Conservation (phyloP, 768 basidiomycete species). For the Panaeolus cyanescens region DNA sequence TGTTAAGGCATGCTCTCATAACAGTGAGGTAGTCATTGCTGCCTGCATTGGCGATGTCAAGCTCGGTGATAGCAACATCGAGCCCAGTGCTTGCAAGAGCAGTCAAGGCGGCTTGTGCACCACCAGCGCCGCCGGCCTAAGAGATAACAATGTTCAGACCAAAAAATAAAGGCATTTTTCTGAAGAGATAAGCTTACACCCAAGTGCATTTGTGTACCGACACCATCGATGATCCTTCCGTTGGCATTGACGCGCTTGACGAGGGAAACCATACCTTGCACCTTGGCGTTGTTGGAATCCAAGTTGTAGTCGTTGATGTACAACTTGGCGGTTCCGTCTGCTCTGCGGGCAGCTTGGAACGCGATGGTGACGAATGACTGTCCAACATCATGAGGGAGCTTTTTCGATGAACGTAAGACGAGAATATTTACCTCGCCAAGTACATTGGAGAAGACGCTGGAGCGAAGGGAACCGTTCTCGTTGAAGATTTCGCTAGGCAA, state of each 20-base stretch:
- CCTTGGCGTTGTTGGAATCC: constrained; percentile 51
- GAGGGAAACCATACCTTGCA: constrained; percentile 38
- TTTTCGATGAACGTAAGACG: background rate
- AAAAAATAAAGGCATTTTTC: background rate
- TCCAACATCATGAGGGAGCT: background rate
- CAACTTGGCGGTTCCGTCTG: constrained; percentile 45
- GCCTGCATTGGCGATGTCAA: constrained; percentile 40
- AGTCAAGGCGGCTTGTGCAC: constrained; percentile 42
- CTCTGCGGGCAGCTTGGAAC: constrained; percentile 43
- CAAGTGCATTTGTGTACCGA: constrained; percentile 53
- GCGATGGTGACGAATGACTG: constrained; percentile 44
- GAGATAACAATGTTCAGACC: background rate
- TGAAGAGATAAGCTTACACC: constrained; percentile 16
- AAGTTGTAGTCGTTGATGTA: constrained; percentile 53
- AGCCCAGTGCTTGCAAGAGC: constrained; percentile 44
- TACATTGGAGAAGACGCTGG: constrained; percentile 42
- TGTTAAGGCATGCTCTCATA: constrained; percentile 47
- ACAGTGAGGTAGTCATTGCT: constrained; percentile 46
- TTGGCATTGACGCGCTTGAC: constrained; percentile 41
- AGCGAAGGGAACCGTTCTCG: constrained; percentile 43
- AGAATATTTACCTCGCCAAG: constrained; percentile 29
- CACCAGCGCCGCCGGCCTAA: constrained; percentile 41
- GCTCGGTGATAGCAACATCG: constrained; percentile 49
- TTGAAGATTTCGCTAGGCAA: constrained; percentile 42
- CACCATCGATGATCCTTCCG: constrained; percentile 46